phyloP scores from a whole-genome alignment of 2,329 filamentous ascomycete genomes.

The Cercospora sesami region DNA sequence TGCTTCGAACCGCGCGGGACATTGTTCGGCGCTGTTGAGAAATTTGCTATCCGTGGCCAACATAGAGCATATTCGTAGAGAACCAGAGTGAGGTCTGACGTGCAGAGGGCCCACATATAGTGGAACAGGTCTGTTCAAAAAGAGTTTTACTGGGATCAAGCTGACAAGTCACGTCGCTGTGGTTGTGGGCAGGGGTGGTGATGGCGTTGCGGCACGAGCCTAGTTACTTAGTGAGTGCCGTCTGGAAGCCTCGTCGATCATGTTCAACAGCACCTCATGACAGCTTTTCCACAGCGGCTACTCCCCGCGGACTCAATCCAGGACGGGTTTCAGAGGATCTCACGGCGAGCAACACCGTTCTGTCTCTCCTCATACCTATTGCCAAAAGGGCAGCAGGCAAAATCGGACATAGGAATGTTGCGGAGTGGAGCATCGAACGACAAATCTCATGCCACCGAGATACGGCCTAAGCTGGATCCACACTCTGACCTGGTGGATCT shows the following conservation, averaged over 20 bases:
- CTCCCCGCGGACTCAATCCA: not conserved
- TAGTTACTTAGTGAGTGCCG: not conserved
- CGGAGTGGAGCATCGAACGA: conserved; percentile 2
- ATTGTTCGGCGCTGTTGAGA: conserved; percentile 2
- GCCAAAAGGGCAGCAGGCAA: not conserved
- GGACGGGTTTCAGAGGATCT: not conserved
- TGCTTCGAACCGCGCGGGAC: not conserved
- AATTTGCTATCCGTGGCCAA: not conserved
- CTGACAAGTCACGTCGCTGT: conserved; percentile 3
- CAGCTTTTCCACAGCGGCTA: not conserved
- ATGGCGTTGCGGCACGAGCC: not conserved
- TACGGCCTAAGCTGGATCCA: conserved; percentile 17
- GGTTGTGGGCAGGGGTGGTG: not conserved
- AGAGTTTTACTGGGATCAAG: conserved; percentile 6
- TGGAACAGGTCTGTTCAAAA: conserved; percentile 5
- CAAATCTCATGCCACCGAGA: conserved; percentile 21
- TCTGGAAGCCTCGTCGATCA: conserved; percentile 2
- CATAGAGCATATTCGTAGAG: conserved; percentile 1
- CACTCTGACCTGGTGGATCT: conserved; percentile 5
- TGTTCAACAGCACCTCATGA: not conserved
- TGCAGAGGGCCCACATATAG: conserved; percentile 7
- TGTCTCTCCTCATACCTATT: not conserved
- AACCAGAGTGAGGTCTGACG: conserved; percentile 11
- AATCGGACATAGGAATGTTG: not conserved
- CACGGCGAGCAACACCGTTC: not conserved